Conservation (phyloP, 768 basidiomycete genomes). For the Amanita pallidorosea region DNA sequence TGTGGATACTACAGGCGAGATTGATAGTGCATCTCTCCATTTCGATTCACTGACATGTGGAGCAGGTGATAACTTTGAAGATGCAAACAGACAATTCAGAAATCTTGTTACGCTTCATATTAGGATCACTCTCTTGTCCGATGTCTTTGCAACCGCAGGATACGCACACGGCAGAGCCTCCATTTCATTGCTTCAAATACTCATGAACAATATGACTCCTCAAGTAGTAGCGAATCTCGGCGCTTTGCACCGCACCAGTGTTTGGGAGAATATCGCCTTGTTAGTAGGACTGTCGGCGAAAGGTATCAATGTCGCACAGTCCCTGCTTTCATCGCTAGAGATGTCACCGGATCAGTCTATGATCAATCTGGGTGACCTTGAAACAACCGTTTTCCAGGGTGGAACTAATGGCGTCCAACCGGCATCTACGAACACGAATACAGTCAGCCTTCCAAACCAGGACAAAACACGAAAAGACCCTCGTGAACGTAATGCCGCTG, state of each 20-base stretch:
- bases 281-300: conserved; percentile 45
- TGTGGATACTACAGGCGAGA: conserved; percentile 41
- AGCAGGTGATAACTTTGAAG: conserved; percentile 33
- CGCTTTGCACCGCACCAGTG: conserved; percentile 65
- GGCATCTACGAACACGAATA: conserved; percentile 7
- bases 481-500: conserved; percentile 57
- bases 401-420: conserved; percentile 21
- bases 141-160: conserved; percentile 76
- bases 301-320: conserved; percentile 40
- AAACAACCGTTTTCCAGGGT: conserved; percentile 19
- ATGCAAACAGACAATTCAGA: conserved; percentile 58
- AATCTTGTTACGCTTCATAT: conserved; percentile 66
- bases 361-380: conserved; percentile 28
- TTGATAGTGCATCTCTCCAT: conserved; percentile 2
- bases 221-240: conserved; percentile 67
- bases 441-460: conserved; percentile 12
- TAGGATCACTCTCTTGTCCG: conserved; percentile 73
- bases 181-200: conserved; percentile 60
- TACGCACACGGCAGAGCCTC: conserved; percentile 75
- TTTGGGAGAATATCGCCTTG: conserved; percentile 82
- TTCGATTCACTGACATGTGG: conserved; percentile 5
- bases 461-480: conserved; percentile 31
- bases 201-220: conserved; percentile 54
- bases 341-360: conserved; percentile 35
- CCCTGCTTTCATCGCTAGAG: conserved; percentile 34